Conservation (phyloP, 2,329 filamentous ascomycete genomes). For the Chrysoporthe austroafricana region DNA sequence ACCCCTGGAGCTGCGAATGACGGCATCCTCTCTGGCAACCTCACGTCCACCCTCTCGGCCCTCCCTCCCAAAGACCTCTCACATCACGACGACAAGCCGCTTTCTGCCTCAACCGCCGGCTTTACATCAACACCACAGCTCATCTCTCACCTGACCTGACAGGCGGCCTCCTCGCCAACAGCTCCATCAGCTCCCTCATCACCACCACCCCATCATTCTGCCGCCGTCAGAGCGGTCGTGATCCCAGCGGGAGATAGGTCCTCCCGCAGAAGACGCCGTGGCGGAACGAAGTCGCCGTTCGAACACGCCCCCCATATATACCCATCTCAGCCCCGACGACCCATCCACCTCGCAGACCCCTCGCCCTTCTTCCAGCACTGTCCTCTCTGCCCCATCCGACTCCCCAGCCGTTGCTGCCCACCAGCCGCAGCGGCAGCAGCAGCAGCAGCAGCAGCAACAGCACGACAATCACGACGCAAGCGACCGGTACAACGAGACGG, state of each 20-base stretch:
- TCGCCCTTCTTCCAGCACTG: constrained; percentile 52
- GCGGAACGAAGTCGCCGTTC: constrained; percentile 67
- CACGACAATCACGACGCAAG: constrained; percentile 10
- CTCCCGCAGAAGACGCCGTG: constrained; percentile 68
- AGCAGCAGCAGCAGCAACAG: constrained; percentile 5
- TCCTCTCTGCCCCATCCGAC: constrained; percentile 46
- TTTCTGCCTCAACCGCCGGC: background rate
- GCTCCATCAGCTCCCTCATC: background rate
- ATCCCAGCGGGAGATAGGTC: constrained; percentile 29
- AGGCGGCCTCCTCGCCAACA: background rate
- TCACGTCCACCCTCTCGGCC: background rate
- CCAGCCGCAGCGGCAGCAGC: constrained; percentile 26
- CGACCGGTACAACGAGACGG: constrained; percentile 28
- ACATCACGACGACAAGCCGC: background rate
- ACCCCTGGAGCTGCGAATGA: constrained; percentile 14
- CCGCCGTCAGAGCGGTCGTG: constrained; percentile 24
- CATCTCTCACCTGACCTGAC: background rate
- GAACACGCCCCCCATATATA: constrained; percentile 43
- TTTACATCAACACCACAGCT: background rate
- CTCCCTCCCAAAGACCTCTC: background rate
- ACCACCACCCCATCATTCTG: background rate
- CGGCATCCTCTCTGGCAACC: constrained; percentile 8
- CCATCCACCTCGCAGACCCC: constrained; percentile 61
- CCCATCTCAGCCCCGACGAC: constrained; percentile 70
- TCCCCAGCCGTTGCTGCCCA: constrained; percentile 31